Conservation (phyloP, 2,329 filamentous ascomycete species). For the Diaporthe sp. region DNA sequence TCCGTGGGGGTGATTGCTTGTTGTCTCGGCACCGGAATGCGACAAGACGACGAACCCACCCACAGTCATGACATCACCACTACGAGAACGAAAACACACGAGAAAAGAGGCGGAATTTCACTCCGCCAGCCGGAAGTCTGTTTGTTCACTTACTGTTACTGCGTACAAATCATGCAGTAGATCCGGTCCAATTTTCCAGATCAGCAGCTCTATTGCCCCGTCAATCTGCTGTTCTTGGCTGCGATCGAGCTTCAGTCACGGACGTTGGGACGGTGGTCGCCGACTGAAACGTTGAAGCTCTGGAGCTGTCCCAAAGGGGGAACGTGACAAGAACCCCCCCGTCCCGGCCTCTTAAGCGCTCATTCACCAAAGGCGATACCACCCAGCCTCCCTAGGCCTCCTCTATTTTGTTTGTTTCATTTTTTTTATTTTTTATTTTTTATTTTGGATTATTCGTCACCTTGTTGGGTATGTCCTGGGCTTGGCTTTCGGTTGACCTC, state of each 20-base stretch:
- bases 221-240: background rate
- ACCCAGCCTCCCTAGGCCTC: conserved; percentile 15
- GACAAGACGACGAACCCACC: background rate
- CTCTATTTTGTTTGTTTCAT: conserved; percentile 4
- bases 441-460: background rate
- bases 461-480: background rate
- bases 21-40: conserved; percentile 42
- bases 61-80: conserved; percentile 33
- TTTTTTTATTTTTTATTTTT: background rate
- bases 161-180: background rate
- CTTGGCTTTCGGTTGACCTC: background rate
- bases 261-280: background rate
- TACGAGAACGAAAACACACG: conserved; percentile 2
- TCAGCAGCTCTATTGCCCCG: background rate
- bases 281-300: conserved; percentile 24
- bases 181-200: conserved; percentile 3
- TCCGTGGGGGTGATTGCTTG: conserved; percentile 14
- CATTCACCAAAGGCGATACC: background rate
- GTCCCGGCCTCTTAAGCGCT: background rate
- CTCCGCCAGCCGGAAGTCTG: background rate
- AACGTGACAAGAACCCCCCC: conserved; percentile 1
- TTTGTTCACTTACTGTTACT: background rate
- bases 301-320: conserved; percentile 16
- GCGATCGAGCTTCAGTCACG: conserved; percentile 16
- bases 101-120: conserved; percentile 6